Percentiles rank a stretch among this genome's conserved stretches.
Conservation (phyloP, 1,284 basidiomycete genomes). For the Ceratobasidium sp. region DNA sequence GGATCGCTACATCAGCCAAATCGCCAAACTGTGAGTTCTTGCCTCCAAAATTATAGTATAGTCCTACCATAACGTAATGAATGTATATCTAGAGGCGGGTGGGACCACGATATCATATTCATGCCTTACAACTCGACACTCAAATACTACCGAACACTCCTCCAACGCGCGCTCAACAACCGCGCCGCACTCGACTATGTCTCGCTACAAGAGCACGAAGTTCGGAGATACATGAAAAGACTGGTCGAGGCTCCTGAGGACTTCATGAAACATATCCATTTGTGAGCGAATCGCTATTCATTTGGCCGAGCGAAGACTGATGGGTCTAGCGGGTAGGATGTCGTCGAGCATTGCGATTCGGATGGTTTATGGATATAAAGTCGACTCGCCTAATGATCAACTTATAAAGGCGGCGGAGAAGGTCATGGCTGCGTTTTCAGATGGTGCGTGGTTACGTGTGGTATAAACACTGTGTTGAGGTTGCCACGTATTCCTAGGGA, state of each 20-base stretch:
- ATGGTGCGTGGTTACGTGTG: not conserved
- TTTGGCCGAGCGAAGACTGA: not conserved
- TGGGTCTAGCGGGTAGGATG: not conserved
- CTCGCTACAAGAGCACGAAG: conserved; percentile 29
- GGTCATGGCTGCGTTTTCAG: conserved; percentile 28
- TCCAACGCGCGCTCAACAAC: conserved; percentile 40
- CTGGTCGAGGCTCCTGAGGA: conserved; percentile 18
- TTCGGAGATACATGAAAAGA: conserved; percentile 11
- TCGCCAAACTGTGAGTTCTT: conserved; percentile 23
- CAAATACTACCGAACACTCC: conserved; percentile 34
- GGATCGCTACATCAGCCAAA: conserved; percentile 23
- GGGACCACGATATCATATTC: conserved; percentile 34
- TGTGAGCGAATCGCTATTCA: not conserved
- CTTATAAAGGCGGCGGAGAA: conserved; percentile 24
- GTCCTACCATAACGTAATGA: not conserved
- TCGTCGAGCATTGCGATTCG: conserved; percentile 29
- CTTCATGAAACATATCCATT: conserved; percentile 32
- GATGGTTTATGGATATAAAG: conserved; percentile 38
- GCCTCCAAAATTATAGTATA: not conserved
- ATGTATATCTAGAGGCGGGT: conserved; percentile 1
- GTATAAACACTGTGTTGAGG: not conserved
- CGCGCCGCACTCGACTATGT: conserved; percentile 33
- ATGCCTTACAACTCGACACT: conserved; percentile 8
- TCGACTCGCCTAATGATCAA: conserved; percentile 20
- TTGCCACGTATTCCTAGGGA: not conserved